Percentiles rank a stretch among this genome's conserved stretches.
Conservation (phyloP, 768 basidiomycete genomes). For the Infundibulicybe gibba region DNA sequence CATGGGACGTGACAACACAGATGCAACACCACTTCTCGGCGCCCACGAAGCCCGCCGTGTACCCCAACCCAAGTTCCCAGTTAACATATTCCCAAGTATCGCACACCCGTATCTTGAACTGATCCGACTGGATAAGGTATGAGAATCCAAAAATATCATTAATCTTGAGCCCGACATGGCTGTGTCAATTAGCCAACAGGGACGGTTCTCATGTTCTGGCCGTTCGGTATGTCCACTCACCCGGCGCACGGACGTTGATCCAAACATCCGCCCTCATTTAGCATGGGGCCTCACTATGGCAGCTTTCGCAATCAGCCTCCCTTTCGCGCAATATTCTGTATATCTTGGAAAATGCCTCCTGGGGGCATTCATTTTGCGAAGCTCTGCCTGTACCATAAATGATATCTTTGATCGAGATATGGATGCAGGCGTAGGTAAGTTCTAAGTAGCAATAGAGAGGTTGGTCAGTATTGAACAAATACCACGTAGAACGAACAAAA, state of each 20-base stretch:
- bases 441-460: background rate
- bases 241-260: background rate
- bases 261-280: constrained; percentile 8
- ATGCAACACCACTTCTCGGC: constrained; percentile 21
- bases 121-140: constrained; percentile 46
- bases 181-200: constrained; percentile 37
- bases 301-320: constrained; percentile 30
- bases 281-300: constrained; percentile 53
- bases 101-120: constrained; percentile 43
- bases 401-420: constrained; percentile 52
- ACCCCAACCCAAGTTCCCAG: constrained; percentile 23
- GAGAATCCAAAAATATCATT: background rate
- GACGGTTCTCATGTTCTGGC: constrained; percentile 51
- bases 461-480: background rate
- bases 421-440: constrained; percentile 51
- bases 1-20: constrained; percentile 14
- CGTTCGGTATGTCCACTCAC: constrained; percentile 33
- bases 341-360: constrained; percentile 30
- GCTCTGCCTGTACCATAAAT: constrained; percentile 53
- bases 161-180: background rate
- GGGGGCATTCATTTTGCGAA: constrained; percentile 38
- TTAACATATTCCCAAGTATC: constrained; percentile 22
- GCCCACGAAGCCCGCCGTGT: constrained; percentile 11
- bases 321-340: constrained; percentile 23
- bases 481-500: constrained; percentile 39